Conservation (phyloP, 108 stramenopile genomes). For the Nitzschia palea region DNA sequence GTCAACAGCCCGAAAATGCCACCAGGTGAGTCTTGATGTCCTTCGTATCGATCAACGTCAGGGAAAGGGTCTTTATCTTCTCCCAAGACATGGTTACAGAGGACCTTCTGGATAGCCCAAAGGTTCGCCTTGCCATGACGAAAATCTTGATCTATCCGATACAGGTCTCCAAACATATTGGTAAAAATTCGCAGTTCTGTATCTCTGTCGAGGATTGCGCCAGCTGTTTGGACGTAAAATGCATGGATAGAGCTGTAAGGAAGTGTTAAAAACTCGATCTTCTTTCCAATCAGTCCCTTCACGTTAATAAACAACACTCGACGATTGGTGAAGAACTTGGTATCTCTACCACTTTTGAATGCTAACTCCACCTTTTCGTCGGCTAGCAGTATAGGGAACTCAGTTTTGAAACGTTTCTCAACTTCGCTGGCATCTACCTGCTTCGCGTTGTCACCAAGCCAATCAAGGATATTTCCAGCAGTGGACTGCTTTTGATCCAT, state of each 20-base stretch:
- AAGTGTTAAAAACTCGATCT: conserved; percentile 58
- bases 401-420: conserved; percentile 44
- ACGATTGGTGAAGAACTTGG: conserved; percentile 43
- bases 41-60: conserved; percentile 27
- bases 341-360: conserved; percentile 71
- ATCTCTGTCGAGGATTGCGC: conserved; percentile 60
- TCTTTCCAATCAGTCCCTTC: conserved; percentile 57
- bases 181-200: conserved; percentile 60
- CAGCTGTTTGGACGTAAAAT: conserved; percentile 73
- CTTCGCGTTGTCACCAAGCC: conserved; percentile 55
- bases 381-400: conserved; percentile 43
- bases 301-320: conserved; percentile 38
- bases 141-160: conserved; percentile 58
- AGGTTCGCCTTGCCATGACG: conserved; percentile 54
- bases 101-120: conserved; percentile 56
- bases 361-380: conserved; percentile 63
- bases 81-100: conserved; percentile 58
- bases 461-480: conserved; percentile 45
- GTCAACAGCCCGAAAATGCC: conserved; percentile 21
- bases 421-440: conserved; percentile 52
- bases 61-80: conserved; percentile 38
- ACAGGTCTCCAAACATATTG: conserved; percentile 40
- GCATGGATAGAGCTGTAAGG: conserved; percentile 60
- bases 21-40: conserved; percentile 33
- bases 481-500: conserved; percentile 46